These are phyloP conservation scores for Helicocarpus griseus DNA, from an alignment of 2,329 filamentous ascomycete species.

Conservation along the genomic window DNA sequence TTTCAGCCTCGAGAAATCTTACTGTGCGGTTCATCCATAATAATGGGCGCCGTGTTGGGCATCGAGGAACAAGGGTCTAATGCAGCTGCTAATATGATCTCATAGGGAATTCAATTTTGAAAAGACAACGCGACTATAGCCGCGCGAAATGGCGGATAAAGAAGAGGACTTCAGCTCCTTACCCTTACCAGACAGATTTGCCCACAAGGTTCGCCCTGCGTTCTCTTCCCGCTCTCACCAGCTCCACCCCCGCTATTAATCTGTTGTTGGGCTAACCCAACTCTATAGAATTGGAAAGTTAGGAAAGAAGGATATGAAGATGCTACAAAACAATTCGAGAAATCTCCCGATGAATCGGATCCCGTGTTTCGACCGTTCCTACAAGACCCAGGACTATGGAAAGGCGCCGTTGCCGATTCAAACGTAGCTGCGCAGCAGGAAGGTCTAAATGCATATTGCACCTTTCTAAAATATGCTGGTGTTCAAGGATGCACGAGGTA, in stretches of 20 bases:
- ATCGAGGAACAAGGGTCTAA: not conserved
- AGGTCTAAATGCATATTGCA: slow-evolving; percentile 74
- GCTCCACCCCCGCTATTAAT: not conserved
- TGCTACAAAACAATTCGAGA: slow-evolving; percentile 74
- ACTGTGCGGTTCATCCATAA: not conserved
- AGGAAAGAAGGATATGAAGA: slow-evolving; percentile 93
- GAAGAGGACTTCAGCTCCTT: slow-evolving; percentile 77
- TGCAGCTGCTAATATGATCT: not conserved
- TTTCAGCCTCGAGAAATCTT: not conserved
- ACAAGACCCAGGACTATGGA: slow-evolving; percentile 78
- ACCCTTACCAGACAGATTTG: slow-evolving; percentile 68
- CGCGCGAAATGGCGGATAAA: slow-evolving; percentile 58
- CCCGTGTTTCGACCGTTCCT: slow-evolving; percentile 80
- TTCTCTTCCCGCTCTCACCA: not conserved
- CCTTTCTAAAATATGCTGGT: slow-evolving; percentile 86
- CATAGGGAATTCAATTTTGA: not conserved
- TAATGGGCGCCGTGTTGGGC: not conserved
- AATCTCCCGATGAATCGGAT: slow-evolving; percentile 74
- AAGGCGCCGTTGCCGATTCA: slow-evolving; percentile 81
- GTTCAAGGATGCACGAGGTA: slow-evolving; percentile 64
- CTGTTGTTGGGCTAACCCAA: not conserved
- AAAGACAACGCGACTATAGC: not conserved
- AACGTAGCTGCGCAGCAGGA: slow-evolving; percentile 97
- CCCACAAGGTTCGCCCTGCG: slow-evolving; percentile 57
- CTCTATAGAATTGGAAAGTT: slow-evolving; percentile 76